Evolutionary conservation across 768 basidiomycete genomes (phyloP), one percentile per base, ranked within the genome.

Genomic region (Leccinum sublutescens): DNA sequence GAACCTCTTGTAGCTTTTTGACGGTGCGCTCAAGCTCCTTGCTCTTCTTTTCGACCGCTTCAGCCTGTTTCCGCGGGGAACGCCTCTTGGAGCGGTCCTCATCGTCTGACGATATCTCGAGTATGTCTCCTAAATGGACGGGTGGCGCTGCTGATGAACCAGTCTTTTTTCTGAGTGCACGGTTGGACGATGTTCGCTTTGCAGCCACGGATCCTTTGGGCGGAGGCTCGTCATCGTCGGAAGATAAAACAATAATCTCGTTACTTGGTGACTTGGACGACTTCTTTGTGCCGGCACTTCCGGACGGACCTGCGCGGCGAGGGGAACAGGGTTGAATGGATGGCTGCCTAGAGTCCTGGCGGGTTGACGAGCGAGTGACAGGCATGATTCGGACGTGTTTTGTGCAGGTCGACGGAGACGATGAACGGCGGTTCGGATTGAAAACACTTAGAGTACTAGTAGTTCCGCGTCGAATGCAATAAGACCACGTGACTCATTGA

Each of bases 91-190:
- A 23, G 25, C 47, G 50, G 12, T 15, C 50, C 4, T 83, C 84
- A 15, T 85, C 84, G 27, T 82, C 82, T n/a, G 82, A 83, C 1
- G 81, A 82, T 56, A 85, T 81, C 66, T 85, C 84, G 52, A 85
- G 79, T 19, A 84, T 71, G 19, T 84, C 82, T 4, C 60, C 63
- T 34, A 59, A 59, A 58, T 53, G 64, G 61, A 47, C 57, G 19
- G 49, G 54, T 15, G 51, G 57, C 27, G 45, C 49, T n/a, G 52
- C 33, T 47, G 47, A 49, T 17, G 57, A 59, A 54, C 62, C 64
- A 31, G 64, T 68, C 62, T 68, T 72, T 47, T 56, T 69, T 40
- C 31, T 74, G 8, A 21, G 14, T 1, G 38, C 11, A 17, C 63
- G 63, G 1, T 1, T 33, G 23, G 60, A n/a, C 1, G 62, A 40